Conservation (phyloP, 257 asterid species). For the Nicotiana noctiflora region DNA sequence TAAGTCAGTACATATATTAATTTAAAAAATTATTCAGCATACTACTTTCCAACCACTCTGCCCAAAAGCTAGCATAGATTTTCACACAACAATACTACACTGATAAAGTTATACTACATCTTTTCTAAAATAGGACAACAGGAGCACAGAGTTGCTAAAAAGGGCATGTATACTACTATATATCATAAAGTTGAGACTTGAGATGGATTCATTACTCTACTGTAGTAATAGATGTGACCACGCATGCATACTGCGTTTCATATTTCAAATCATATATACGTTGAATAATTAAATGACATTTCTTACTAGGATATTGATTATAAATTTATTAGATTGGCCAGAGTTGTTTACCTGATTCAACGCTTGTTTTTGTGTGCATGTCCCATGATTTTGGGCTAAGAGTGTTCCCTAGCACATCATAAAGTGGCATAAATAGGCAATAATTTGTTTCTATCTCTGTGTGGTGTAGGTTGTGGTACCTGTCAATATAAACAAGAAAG, state of each 20-base stretch:
- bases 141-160: background rate
- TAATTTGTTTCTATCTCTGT: constrained; percentile 54
- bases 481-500: constrained; percentile 16
- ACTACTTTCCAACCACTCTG: background rate
- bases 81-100: background rate
- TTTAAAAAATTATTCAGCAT: background rate
- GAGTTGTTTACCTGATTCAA: constrained; percentile 38
- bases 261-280: too few relatives aligned
- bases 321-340: background rate
- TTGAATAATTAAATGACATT: too few relatives aligned
- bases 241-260: too few relatives aligned
- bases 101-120: background rate
- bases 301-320: background rate
- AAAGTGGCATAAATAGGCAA: constrained; percentile 88
- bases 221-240: too few relatives aligned
- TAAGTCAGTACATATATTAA: background rate
- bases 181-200: background rate
- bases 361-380: constrained; percentile 39
- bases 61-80: background rate
- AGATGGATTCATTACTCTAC: too few relatives aligned
- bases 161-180: background rate
- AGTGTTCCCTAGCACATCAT: constrained; percentile 71
- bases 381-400: constrained; percentile 70
- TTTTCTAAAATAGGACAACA: background rate
- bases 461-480: constrained; percentile 77